These are phyloP conservation scores for Botrytis cinerea DNA, from an alignment of 2,329 filamentous ascomycete genomes.

Conservation along the genomic window DNA sequence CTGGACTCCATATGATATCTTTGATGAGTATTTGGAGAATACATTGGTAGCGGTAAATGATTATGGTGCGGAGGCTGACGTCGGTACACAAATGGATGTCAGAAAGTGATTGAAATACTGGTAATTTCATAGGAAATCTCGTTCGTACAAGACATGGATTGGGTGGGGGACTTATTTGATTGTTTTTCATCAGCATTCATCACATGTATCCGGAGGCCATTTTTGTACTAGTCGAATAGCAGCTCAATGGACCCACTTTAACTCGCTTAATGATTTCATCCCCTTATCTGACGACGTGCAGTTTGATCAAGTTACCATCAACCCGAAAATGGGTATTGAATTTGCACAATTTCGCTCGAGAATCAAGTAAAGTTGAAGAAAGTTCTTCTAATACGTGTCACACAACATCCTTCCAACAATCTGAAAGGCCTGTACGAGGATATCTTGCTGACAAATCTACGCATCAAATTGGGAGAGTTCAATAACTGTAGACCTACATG, in stretches of 20 bases:
- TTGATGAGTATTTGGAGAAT: conserved; percentile 1
- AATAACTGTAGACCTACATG: not conserved
- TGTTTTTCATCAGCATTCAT: not conserved
- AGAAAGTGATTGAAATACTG: not conserved
- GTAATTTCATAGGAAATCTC: not conserved
- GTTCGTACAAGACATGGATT: not conserved
- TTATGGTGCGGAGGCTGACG: not conserved
- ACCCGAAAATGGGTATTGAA: not conserved
- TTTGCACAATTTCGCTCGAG: not conserved
- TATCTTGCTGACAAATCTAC: not conserved
- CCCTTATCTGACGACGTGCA: not conserved
- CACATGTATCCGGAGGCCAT: not conserved
- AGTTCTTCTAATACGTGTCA: rapidly evolving
- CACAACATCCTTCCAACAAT: not conserved
- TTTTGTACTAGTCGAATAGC: conserved; percentile 5
- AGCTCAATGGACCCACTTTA: conserved; percentile 8
- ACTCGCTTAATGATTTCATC: conserved; percentile 8
- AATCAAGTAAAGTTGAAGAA: not conserved
- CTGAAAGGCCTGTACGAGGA: not conserved
- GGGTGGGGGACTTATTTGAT: not conserved
- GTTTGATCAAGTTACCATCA: not conserved
- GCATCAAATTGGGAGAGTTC: not conserved
- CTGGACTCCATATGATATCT: conserved; percentile 10
- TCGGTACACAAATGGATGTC: not conserved
- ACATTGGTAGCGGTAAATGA: conserved; percentile 8